phyloP scores from a whole-genome alignment of 2,329 filamentous ascomycete species.

The Neospermospora avenae region DNA sequence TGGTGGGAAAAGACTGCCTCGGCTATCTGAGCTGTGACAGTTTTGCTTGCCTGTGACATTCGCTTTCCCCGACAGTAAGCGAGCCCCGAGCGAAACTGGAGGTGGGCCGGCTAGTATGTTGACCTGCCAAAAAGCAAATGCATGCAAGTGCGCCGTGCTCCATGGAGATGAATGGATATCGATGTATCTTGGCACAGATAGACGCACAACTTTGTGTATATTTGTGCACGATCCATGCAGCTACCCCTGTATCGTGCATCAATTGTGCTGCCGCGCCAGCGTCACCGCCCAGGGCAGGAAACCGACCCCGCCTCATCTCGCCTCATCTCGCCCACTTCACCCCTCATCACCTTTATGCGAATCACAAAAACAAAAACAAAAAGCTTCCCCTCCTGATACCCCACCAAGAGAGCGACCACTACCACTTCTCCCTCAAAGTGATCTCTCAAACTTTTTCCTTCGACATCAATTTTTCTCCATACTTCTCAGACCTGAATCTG shows the following conservation, averaged over 20 bases:
- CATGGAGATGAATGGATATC: neutral
- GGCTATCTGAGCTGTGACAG: no score
- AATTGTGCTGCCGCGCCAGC: neutral
- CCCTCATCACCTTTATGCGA: no score
- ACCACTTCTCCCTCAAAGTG: neutral
- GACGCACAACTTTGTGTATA: no score
- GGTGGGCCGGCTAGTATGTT: no score
- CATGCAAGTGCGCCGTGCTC: neutral
- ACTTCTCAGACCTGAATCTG: neutral
- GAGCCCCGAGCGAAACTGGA: no score
- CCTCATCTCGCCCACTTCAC: neutral
- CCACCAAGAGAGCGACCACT: no score
- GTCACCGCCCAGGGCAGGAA: slow-evolving; percentile 6
- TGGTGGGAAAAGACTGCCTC: no score
- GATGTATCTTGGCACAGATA: neutral
- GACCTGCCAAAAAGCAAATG: neutral
- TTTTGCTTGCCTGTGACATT: no score
- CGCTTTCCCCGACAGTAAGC: no score
- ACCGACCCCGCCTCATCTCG: neutral
- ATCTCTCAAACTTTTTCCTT: neutral
- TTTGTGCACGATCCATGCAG: neutral
- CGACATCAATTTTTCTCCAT: neutral
- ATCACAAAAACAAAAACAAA: no score
- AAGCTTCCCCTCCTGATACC: neutral
- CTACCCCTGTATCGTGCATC: neutral